These are phyloP conservation scores for Aeminium ludgeri DNA, from an alignment of 495 filamentous ascomycete genomes.

Conservation along the genomic window DNA sequence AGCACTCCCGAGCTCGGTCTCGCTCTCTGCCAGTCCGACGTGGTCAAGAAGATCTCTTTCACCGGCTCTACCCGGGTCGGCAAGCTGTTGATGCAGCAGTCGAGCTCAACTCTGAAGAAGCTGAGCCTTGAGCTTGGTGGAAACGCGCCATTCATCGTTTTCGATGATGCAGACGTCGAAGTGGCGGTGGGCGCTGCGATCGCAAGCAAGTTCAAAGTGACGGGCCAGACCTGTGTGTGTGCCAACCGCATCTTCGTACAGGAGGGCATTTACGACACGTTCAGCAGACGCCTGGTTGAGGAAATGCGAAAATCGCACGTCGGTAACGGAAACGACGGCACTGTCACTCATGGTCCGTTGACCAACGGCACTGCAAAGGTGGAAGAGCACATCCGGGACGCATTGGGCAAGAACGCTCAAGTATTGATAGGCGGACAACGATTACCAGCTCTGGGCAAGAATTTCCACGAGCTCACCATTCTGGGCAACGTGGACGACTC, in stretches of 20 bases:
- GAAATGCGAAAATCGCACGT: slow-evolving; percentile 1
- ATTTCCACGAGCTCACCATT: slow-evolving; percentile 10
- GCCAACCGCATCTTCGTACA: slow-evolving; percentile 80
- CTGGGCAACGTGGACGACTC: slow-evolving; percentile 19
- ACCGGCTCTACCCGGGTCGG: slow-evolving; percentile 80
- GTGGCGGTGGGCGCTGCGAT: slow-evolving; percentile 59
- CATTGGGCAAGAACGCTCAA: background rate
- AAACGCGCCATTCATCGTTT: slow-evolving; percentile 87
- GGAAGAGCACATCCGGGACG: background rate
- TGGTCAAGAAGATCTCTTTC: slow-evolving; percentile 73
- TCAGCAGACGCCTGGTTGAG: slow-evolving; percentile 32
- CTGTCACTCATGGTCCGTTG: slow-evolving; percentile 3
- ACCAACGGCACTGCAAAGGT: slow-evolving; percentile 2
- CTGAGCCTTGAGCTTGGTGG: slow-evolving; percentile 76
- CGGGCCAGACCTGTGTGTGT: slow-evolving; percentile 82
- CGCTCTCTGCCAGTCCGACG: slow-evolving; percentile 39
- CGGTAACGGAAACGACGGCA: background rate
- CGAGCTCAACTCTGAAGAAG: slow-evolving; percentile 66
- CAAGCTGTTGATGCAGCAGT: slow-evolving; percentile 73
- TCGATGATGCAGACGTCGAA: slow-evolving; percentile 75
- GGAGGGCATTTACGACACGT: slow-evolving; percentile 59
- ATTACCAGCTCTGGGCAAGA: background rate
- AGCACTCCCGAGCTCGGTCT: slow-evolving; percentile 58
- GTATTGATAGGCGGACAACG: background rate
- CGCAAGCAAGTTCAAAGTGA: slow-evolving; percentile 66